These are phyloP conservation scores for Stagonosporopsis vannaccii DNA, from an alignment of 2,329 filamentous ascomycete genomes.

Conservation along the genomic window DNA sequence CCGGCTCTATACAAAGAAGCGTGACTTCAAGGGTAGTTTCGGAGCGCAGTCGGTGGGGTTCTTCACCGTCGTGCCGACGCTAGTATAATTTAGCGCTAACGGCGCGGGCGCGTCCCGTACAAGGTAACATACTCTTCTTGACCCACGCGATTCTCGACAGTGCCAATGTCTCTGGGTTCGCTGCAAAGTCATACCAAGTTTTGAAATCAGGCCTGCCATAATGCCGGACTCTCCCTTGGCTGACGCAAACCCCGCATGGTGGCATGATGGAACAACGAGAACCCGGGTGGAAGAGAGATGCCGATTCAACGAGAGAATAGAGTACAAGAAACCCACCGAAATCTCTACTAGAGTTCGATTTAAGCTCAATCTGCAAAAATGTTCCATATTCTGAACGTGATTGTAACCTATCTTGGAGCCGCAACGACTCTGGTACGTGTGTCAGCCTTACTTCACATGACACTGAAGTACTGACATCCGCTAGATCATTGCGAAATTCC, in stretches of 20 bases:
- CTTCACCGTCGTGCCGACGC: background rate
- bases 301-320: background rate
- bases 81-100: background rate
- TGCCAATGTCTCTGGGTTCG: background rate
- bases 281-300: background rate
- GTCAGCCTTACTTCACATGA: background rate
- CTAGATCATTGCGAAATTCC: conserved; percentile 9
- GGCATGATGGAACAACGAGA: conserved; percentile 11
- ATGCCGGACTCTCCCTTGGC: background rate
- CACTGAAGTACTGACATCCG: background rate
- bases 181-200: background rate
- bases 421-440: background rate
- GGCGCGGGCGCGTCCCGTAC: background rate
- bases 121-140: background rate
- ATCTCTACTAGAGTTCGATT: background rate
- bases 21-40: background rate
- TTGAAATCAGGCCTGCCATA: background rate
- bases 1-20: background rate
- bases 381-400: background rate
- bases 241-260: conserved; percentile 1
- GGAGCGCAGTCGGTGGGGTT: background rate
- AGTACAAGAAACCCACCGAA: background rate
- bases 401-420: background rate
- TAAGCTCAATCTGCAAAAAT: background rate
- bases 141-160: background rate